phyloP scores from a whole-genome alignment of 2,329 filamentous ascomycete genomes.

The Volutella citrinella region DNA sequence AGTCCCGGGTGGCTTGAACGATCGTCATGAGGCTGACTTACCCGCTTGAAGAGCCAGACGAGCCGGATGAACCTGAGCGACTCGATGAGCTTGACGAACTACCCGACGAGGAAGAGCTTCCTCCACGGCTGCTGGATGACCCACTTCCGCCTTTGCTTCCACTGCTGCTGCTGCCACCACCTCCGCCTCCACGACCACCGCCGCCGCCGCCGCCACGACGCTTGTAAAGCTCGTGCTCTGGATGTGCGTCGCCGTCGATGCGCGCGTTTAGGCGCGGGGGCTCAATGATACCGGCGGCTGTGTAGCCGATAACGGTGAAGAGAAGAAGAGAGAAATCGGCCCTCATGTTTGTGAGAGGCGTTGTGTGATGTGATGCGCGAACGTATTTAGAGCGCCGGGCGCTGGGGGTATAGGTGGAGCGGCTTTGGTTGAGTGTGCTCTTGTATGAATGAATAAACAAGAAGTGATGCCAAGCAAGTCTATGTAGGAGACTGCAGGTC shows the following conservation, averaged over 20 bases:
- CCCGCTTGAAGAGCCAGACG: no score
- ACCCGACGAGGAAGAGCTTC: no score
- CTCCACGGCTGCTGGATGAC: slow-evolving; percentile 11
- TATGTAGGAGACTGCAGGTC: no score
- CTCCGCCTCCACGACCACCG: slow-evolving; percentile 42
- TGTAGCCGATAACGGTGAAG: slow-evolving; percentile 27
- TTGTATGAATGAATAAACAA: no score
- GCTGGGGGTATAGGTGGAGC: no score
- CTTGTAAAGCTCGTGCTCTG: slow-evolving; percentile 51
- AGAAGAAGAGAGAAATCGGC: slow-evolving; percentile 26
- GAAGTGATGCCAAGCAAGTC: no score
- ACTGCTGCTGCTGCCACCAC: slow-evolving; percentile 23
- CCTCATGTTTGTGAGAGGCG: slow-evolving; percentile 31
- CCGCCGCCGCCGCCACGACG: slow-evolving; percentile 58
- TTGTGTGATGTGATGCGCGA: no score
- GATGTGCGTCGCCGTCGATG: slow-evolving; percentile 19
- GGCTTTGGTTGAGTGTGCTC: no score
- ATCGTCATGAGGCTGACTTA: no score
- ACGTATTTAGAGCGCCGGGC: no score
- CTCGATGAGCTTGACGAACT: no score
- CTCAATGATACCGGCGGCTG: slow-evolving; percentile 23
- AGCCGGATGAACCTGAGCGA: no score
- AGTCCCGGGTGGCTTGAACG: slow-evolving; percentile 6
- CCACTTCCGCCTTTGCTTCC: slow-evolving; percentile 20
- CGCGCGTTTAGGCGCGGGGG: slow-evolving; percentile 21